Base-by-base conservation (phyloP, 208 protist genomes). In the Trypanosoma caninum region DNA sequence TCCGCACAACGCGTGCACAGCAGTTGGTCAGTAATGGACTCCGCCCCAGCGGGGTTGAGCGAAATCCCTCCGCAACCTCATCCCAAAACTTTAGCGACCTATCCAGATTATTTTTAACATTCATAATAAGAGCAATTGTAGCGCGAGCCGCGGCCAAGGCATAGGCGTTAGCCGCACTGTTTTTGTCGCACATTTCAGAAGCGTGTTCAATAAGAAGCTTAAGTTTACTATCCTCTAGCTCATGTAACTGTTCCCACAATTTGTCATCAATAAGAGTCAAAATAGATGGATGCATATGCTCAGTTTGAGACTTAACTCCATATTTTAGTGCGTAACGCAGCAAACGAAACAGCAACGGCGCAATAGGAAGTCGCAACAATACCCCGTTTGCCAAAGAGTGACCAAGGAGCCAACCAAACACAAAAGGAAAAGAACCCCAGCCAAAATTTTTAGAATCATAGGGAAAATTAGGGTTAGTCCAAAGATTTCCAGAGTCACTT, bases 311-410 rank as follows among this genome's bases (percentile, higher is more conserved):
- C 50, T 20, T n/a, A 58, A 37, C 42, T 70, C 59, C 0, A 38
- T 71, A 66, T 45, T 65, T 69, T 30, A 84, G 25, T 11, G 53
- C 63, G 3, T 56, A 59, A 8, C 65, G 28, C 23, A 87, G 40
- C 8, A 84, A 55, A 22, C 70, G 80, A 38, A 87, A 87, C 27
- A 72, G 74, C 10, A 87, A 68, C 4, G 80, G 76, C 16, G 80
- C 70, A 30, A 87, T 53, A 23, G 73, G 80, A 8, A 74, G 35
- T 42, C 77, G 37, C 28, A 87, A 75, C 20, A 68, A 53, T 5
- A 70, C 59, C 0, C 69, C 76, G 52, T 83, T 87, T n/a, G 65
- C 50, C 7, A 73, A 16, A 7, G 62, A 25, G 65, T 76, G 78
- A 30, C 80, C 76, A 1, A 87, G 30, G 11, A 87, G 66, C 70